Evolutionary conservation across 352 stramenopile species (phyloP).

Genomic region (Pythium brassicae): DNA sequence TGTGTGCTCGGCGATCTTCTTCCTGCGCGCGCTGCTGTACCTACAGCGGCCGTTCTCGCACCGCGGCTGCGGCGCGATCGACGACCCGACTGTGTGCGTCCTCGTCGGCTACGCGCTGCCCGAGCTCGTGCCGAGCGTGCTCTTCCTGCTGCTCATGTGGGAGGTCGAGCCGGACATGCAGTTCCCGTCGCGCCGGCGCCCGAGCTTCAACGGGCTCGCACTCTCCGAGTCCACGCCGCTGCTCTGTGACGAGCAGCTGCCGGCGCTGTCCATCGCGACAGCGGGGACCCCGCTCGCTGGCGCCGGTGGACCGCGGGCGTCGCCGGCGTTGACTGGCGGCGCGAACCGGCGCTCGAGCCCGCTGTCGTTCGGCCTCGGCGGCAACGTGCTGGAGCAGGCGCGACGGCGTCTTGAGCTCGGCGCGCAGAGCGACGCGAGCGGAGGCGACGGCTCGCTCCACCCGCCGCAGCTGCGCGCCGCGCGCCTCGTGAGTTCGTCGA

Average conservation of each 20-base stretch:
- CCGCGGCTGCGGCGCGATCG: constrained; percentile 59
- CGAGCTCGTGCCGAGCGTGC: constrained; percentile 60
- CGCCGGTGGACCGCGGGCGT: constrained; percentile 2
- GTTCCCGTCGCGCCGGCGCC: constrained; percentile 46
- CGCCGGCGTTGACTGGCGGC: constrained; percentile 1
- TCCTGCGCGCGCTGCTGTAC: constrained; percentile 78
- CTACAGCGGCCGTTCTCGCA: constrained; percentile 74
- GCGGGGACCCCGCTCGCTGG: constrained; percentile 11
- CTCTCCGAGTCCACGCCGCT: constrained; percentile 13
- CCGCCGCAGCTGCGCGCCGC: background rate
- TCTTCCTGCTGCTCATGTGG: constrained; percentile 88
- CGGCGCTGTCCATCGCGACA: constrained; percentile 37
- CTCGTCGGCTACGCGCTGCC: constrained; percentile 68
- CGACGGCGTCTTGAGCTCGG: constrained; percentile 12
- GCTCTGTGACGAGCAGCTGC: constrained; percentile 21
- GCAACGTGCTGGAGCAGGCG: constrained; percentile 43
- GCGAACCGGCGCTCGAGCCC: constrained; percentile 43
- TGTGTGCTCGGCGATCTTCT: constrained; percentile 57
- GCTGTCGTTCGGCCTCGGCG: constrained; percentile 53
- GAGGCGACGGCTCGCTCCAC: constrained; percentile 1
- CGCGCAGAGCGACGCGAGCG: background rate
- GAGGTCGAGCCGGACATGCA: constrained; percentile 73
- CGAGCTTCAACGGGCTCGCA: constrained; percentile 29
- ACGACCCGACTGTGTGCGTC: constrained; percentile 58
- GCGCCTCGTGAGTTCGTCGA: constrained; percentile 11